Conservation (phyloP, 2,329 filamentous ascomycete species). For the Trichoderma endophyticum region DNA sequence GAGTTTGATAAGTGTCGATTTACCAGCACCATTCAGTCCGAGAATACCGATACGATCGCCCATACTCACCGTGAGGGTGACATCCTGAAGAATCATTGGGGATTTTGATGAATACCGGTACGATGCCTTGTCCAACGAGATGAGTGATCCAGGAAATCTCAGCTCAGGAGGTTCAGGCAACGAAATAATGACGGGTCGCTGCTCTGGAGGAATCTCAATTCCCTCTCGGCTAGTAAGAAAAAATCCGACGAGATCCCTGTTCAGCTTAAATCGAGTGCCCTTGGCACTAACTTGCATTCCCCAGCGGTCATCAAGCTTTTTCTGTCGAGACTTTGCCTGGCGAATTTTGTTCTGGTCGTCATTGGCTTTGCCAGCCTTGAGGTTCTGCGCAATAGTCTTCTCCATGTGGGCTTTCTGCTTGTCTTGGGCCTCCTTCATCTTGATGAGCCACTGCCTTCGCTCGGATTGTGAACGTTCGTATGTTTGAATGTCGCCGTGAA, state of each 20-base stretch:
- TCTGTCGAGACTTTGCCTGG: constrained; percentile 80
- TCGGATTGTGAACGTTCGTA: constrained; percentile 69
- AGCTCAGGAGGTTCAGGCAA: constrained; percentile 66
- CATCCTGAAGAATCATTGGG: constrained; percentile 52
- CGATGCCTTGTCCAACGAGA: constrained; percentile 66
- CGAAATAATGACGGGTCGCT: constrained; percentile 54
- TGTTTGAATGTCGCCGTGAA: constrained; percentile 68
- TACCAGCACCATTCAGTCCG: constrained; percentile 78
- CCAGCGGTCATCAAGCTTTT: constrained; percentile 79
- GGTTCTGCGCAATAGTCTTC: constrained; percentile 70
- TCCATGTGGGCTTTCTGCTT: constrained; percentile 78
- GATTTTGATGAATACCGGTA: constrained; percentile 57
- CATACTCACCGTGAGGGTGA: constrained; percentile 67
- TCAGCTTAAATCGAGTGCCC: constrained; percentile 77
- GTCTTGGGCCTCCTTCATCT: constrained; percentile 80
- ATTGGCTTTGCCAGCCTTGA: constrained; percentile 70
- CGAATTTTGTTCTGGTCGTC: constrained; percentile 82
- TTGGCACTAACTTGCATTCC: constrained; percentile 70
- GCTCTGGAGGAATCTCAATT: constrained; percentile 67
- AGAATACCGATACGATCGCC: constrained; percentile 73
- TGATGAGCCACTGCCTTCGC: constrained; percentile 63
- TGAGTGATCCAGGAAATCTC: constrained; percentile 69
- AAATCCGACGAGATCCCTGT: constrained; percentile 65
- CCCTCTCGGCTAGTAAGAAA: constrained; percentile 58
- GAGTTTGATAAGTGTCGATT: constrained; percentile 72